Base-by-base conservation (phyloP, 1,284 basidiomycete species). In the Cerrena zonata region DNA sequence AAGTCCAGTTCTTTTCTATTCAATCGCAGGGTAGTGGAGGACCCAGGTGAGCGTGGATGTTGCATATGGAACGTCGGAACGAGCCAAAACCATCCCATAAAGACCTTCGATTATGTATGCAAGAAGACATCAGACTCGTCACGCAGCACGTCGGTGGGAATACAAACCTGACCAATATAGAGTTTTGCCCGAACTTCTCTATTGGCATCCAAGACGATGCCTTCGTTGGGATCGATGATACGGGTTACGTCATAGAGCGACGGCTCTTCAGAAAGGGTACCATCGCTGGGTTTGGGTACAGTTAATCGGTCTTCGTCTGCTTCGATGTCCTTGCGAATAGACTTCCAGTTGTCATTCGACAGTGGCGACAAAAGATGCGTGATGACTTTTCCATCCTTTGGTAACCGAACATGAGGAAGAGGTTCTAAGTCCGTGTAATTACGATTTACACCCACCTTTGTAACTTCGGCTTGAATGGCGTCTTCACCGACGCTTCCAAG, bases 11-110 rank as follows among this genome's bases (percentile, higher is more conserved):
- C 85, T 56, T 79, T 80, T 22, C 70, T 72, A 44, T 71, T 75
- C 48, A 83, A 66, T 21, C 65, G 62, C 34, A 82, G 52, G 18
- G 67, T 71, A 2, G 67, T 53, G 42, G 55, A 26, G 55, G 25
- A 47, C 5, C 49, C 50, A 13, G 52, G 26, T 30, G 65, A 51
- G 23, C 72, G 60, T 5, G 71, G 68, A 21, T 75, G 72, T 37
- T 77, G 71, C 67, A 91, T 77, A 60, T 91, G 88, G 70, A 92
- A 91, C 0, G 82, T 74, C 0, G 90, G 90, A 53, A 92, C 80
- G 60, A 91, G 75, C 90, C 89, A 91, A 48, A 83, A 66, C 89
- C 89, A 92, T 23, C 86, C 83, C 66, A 92, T 79, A 56, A 86
- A 82, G 1, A 89, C 73, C 76, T 88, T 56, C 13, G 27, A 37